Base-by-base conservation (phyloP, 1,139 yeast species). In the Suhomyces maxii region DNA sequence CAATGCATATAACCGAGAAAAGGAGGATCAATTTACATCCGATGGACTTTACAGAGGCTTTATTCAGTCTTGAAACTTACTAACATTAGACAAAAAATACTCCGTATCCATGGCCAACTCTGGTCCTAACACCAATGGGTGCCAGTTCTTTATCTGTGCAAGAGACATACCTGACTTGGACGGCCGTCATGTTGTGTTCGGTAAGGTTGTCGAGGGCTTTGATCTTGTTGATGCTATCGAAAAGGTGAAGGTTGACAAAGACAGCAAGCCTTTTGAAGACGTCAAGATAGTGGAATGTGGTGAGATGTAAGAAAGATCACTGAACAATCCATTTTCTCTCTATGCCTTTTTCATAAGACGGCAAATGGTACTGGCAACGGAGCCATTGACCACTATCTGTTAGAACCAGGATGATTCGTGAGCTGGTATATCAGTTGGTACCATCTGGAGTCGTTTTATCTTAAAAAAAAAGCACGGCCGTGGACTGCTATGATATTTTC, bases 71-170 rank as follows among this genome's bases (percentile, higher is more conserved):
- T 51, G 40, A 28, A 5, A 3, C 11, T 18, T 26, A 36, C 44
- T 33, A 41, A 41, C 37, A 9, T 11, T 18, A 37, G 44, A 41
- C 34, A 41, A 33, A 18, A 54, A 57, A 40, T 61, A 63, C 52
- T 52, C 63, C 18, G 54, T 73, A 14, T 63, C 75, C 8, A 73
- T 73, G 78, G 78, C 77, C 47, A 73, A 73, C 47, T 63, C 73
- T 6, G 78, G 77, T 18, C 71, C 70, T 7, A 60, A 70, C 51
- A 64, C 74, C 32, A 71, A 71, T 50, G 75, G 76, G 12, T 69
- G 71, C 39, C 75, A 69, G 49, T 69, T 69, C 45, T 69, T 69
- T 52, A 64, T 69, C 46, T 63, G 71, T 44, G 56, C 61, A 34
- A 57, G 54, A 10, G 58, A 56, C 26, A 45, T 54, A 12, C 60